phyloP scores from a whole-genome alignment of 139 green algal species.

The Trebouxia sp. region DNA sequence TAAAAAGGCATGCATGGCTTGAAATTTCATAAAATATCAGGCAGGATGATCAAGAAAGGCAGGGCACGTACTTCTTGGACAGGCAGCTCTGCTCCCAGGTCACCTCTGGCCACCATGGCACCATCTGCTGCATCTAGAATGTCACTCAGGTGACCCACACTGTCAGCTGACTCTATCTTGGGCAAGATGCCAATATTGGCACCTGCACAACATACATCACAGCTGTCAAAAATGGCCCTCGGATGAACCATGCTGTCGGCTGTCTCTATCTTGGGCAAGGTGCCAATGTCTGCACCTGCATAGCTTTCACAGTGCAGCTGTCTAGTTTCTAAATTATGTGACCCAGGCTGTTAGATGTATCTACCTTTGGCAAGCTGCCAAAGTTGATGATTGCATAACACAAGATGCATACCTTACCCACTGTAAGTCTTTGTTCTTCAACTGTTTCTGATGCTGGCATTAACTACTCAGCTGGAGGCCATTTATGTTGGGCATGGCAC shows the following conservation, averaged over 20 bases:
- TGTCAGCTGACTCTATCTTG: conserved; percentile 82
- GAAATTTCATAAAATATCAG: too few species aligned
- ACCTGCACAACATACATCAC: conserved; percentile 19
- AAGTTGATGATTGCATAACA: too few species aligned
- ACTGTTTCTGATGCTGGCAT: too few species aligned
- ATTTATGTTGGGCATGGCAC: background rate
- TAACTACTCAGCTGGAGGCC: too few species aligned
- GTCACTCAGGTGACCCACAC: conserved; percentile 67
- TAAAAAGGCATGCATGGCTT: too few species aligned
- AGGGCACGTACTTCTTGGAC: conserved; percentile 59
- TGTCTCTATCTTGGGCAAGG: conserved; percentile 81
- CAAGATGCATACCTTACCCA: too few species aligned
- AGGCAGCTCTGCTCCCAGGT: conserved; percentile 83
- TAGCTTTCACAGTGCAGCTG: background rate
- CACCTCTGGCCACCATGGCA: conserved; percentile 83
- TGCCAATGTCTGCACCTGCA: conserved; percentile 47
- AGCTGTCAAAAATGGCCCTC: conserved; percentile 70
- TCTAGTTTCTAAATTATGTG: conserved; percentile 79
- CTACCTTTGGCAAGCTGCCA: conserved; percentile 77
- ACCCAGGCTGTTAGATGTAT: conserved; percentile 70
- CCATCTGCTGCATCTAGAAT: conserved; percentile 81
- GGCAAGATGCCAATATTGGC: conserved; percentile 61
- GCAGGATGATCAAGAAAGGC: too few species aligned
- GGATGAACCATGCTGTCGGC: conserved; percentile 73
- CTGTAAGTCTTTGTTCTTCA: too few species aligned